Evolutionary conservation across 2,329 filamentous ascomycete species (phyloP), one percentile per base, ranked within the genome.

Genomic region (Aschersonia sp.): DNA sequence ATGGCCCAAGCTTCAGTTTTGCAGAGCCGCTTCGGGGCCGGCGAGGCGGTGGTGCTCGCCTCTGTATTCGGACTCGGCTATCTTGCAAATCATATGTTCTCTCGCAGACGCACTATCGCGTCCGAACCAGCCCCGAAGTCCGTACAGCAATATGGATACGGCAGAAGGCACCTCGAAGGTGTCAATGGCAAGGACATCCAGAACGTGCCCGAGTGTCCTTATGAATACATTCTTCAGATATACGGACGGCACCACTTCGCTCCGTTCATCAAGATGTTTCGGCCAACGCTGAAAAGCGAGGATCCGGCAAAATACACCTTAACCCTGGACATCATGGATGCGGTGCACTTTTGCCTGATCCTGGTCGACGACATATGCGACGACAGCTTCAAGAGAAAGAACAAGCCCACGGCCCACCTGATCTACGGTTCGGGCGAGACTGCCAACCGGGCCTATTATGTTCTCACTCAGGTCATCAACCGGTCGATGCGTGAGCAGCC

Each of bases 311-410:
- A 53, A 32, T 49, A 49, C 38, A 30, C 32, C 4, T 30, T 53
- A 28, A 43, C 51, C 12, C 48, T 53, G 5, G 51, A 53, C 41
- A 53, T 53, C 29, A 53, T 53, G 51, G 51, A 53, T 29, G 51
- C 51, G 2, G 50, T 53, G 3, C 51, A 53, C 40, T 50, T 53
- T n/a, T 49, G 48, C n/a, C 41, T 53, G 2, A 53, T 53, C 9
- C 32, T 53, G 3, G 51, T 53, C 9, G 51, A 53, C 31, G 51
- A 53, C 35, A 51, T 53, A 28, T 53, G 50, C 30, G 51, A 53
- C 42, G 35, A 53, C 45, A 53, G 51, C 45, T 29, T 32, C 40
- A 51, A 50, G 48, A 46, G 51, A 12, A 53, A 53, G 43, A 50
- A 53, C 12, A 48, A 51, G 29, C 48, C 48, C 3, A 50, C 51